Conservation (phyloP, 352 stramenopile genomes). For the Globisporangium nagaii region DNA sequence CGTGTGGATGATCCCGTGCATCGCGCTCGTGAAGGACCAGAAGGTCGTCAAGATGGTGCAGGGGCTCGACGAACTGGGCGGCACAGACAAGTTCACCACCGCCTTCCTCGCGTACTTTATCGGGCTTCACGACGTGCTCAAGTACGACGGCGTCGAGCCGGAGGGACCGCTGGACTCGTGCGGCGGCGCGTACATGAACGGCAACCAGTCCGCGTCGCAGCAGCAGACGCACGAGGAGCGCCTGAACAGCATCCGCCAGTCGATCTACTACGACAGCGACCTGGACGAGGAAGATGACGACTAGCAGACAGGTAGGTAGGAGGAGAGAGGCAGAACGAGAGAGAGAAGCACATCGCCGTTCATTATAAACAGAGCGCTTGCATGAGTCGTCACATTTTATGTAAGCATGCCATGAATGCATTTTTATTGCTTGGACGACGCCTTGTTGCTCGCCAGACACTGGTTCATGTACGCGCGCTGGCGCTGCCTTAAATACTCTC, state of each 20-base stretch:
- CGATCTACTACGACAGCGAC: slow-evolving; percentile 84
- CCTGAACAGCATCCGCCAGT: slow-evolving; percentile 73
- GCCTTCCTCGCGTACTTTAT: slow-evolving; percentile 91
- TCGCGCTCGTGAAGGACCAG: slow-evolving; percentile 93
- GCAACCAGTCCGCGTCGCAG: slow-evolving; percentile 22
- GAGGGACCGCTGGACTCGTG: slow-evolving; percentile 64
- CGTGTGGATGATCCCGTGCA: slow-evolving; percentile 95
- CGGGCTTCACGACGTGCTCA: slow-evolving; percentile 91
- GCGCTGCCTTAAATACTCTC: slow-evolving; percentile 53
- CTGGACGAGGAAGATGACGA: slow-evolving; percentile 72
- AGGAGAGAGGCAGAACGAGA: no score
- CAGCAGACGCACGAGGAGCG: slow-evolving; percentile 43
- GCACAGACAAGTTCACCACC: slow-evolving; percentile 91
- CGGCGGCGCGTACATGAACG: slow-evolving; percentile 38
- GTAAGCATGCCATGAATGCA: background rate
- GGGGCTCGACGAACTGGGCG: slow-evolving; percentile 94
- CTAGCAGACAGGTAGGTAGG: slow-evolving; percentile 6
- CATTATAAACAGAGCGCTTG: background rate
- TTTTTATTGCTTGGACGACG: background rate
- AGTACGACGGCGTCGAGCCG: slow-evolving; percentile 90
- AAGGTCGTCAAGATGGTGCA: slow-evolving; percentile 95
- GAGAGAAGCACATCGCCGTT: background rate
- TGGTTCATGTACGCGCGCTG: slow-evolving; percentile 72
- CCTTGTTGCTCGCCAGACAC: background rate
- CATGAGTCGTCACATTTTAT: no score